Evolutionary conservation across 495 filamentous ascomycete species (phyloP).

Genomic region (Tuber borchii): DNA sequence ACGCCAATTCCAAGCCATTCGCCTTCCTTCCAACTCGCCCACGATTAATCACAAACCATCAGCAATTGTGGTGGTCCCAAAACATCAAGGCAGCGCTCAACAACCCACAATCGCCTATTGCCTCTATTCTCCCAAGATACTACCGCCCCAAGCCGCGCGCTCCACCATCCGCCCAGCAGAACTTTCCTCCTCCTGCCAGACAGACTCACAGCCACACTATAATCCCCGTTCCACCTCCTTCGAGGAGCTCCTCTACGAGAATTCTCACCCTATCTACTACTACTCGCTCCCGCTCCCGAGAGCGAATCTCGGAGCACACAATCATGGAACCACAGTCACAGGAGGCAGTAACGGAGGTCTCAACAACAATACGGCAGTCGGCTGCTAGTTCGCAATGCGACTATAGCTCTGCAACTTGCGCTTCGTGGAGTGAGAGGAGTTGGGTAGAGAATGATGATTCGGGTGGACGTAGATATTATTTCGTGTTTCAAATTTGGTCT

Average conservation of each 20-base stretch:
- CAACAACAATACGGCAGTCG: slow-evolving; percentile 14
- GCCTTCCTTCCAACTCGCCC: slow-evolving; percentile 20
- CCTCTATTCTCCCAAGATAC: slow-evolving; percentile 9
- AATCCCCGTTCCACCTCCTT: background rate
- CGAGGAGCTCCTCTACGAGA: slow-evolving; percentile 11
- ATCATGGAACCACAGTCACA: slow-evolving; percentile 26
- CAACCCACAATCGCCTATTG: slow-evolving; percentile 20
- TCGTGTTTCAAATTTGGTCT: background rate
- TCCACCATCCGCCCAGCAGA: slow-evolving; percentile 13
- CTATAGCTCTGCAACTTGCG: slow-evolving; percentile 21
- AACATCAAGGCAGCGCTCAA: slow-evolving; percentile 11
- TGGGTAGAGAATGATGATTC: slow-evolving; percentile 24
- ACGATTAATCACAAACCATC: background rate
- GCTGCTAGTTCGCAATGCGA: slow-evolving; percentile 1
- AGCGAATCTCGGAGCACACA: slow-evolving; percentile 23
- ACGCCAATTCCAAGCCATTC: slow-evolving; percentile 14
- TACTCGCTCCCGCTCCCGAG: slow-evolving; percentile 14
- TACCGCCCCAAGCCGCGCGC: slow-evolving; percentile 15
- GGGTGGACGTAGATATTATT: slow-evolving; percentile 21
- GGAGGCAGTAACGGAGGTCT: slow-evolving; percentile 13
- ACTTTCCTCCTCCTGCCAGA: background rate
- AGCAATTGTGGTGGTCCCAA: background rate
- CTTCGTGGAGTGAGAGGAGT: slow-evolving; percentile 28
- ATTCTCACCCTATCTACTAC: slow-evolving; percentile 19
- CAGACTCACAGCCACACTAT: slow-evolving; percentile 9